Percentiles rank a stretch among this genome's conserved stretches.
Evolutionary conservation across 495 filamentous ascomycete genomes (phyloP).

Genomic region (Apodospora peruviana): DNA sequence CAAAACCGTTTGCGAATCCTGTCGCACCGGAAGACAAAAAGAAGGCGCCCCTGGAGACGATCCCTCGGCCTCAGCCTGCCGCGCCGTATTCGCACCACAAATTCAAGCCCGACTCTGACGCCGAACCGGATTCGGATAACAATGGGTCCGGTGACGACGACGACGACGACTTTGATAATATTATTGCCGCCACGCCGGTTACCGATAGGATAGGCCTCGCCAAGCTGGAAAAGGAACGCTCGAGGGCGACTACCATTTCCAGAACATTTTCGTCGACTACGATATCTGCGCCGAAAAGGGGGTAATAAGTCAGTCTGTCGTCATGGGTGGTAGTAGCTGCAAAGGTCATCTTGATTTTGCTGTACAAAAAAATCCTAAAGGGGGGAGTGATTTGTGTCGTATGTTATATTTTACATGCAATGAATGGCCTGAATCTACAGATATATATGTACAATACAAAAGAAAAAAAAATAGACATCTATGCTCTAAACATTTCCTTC

Average conservation of each 20-base stretch:
- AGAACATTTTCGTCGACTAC: constrained; percentile 24
- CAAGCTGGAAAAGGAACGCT: constrained; percentile 41
- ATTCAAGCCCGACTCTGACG: constrained; percentile 59
- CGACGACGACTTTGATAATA: constrained; percentile 73
- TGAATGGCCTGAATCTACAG: no score
- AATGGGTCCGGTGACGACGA: constrained; percentile 63
- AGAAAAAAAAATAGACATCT: no score
- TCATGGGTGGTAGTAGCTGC: no score
- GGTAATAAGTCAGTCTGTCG: constrained; percentile 9
- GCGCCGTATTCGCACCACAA: no score
- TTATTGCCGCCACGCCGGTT: constrained; percentile 81
- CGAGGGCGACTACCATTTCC: constrained; percentile 21
- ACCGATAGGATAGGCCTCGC: constrained; percentile 69
- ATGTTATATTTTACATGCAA: no score
- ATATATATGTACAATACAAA: no score
- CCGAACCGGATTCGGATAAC: constrained; percentile 67
- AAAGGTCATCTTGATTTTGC: no score
- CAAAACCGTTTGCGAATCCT: constrained; percentile 21
- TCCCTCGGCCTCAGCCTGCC: constrained; percentile 47
- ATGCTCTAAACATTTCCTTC: no score
- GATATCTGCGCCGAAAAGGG: constrained; percentile 24
- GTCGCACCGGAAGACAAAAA: constrained; percentile 29
- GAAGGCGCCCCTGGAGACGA: constrained; percentile 53
- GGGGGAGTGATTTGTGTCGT: no score
- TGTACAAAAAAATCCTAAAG: no score